Conservation (phyloP, 1,284 basidiomycete species). For the Hemileia vastatrix region DNA sequence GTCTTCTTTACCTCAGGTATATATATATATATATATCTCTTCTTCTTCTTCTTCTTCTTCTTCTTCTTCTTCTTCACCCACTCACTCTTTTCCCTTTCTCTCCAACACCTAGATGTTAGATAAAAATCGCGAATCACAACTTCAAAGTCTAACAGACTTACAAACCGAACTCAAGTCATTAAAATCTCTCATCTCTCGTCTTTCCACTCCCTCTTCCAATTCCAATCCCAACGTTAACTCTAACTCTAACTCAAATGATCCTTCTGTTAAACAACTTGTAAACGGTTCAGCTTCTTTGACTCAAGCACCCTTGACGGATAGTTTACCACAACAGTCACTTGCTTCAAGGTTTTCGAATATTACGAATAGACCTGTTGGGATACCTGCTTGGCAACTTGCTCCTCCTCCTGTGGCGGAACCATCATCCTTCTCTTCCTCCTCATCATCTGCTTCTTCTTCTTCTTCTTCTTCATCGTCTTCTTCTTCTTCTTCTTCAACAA, state of each 20-base stretch:
- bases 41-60: not conserved
- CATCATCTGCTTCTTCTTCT: not conserved
- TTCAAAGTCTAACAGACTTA: constrained; percentile 1
- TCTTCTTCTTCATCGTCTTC: not conserved
- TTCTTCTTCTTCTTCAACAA: not conserved
- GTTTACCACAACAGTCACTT: not conserved
- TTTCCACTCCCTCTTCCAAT: not conserved
- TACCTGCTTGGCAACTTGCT: constrained; percentile 14
- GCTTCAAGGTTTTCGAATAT: constrained; percentile 3
- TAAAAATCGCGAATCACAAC: constrained; percentile 16
- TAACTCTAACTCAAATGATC: not conserved
- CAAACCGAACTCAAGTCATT: constrained; percentile 19
- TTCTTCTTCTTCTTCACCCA: too few relatives aligned
- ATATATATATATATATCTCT: not conserved
- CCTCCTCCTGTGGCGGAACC: not conserved
- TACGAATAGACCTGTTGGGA: constrained; percentile 2
- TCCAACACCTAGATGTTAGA: not conserved
- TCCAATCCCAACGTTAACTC: too few relatives aligned
- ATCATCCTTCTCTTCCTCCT: not conserved
- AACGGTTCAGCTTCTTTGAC: not conserved
- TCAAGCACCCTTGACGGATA: not conserved
- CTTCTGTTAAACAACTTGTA: not conserved
- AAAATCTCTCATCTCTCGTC: constrained; percentile 8
- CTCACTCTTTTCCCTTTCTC: too few relatives aligned
- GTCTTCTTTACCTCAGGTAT: constrained; percentile 4